Evolutionary conservation across 2,329 filamentous ascomycete species (phyloP), one percentile per base, ranked within the genome.

Genomic region (Diplodia seriata): DNA sequence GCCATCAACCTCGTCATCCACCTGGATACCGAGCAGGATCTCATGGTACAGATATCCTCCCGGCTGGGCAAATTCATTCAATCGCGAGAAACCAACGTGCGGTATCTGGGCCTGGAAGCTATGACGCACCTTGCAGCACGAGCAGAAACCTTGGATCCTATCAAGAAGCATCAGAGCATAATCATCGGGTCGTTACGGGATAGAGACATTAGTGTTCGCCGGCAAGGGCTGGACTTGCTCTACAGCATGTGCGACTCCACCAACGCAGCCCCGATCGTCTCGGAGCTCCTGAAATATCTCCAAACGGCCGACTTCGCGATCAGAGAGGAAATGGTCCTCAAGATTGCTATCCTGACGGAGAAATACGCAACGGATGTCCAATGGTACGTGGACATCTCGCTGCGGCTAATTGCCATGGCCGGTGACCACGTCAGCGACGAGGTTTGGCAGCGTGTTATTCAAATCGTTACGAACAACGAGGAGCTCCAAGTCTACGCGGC

Each of bases 161-260:
- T 99, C 79, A 98, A 99, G 81, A 94, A 97, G 78, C 95, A 99
- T 77, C 95, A 99, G 76, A 92, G 92, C 70, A 94, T 98, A 69
- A 99, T 99, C 73, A 88, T 99, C 54, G 93, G 93, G 38, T 97
- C 95, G 0, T 84, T 99, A 53, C 92, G 95, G 76, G 95, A 99
- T 77, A 87, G 95, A 69, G 95, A 99, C 79, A 99, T 99, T 74
- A 98, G 94, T 76, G 95, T 99, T 55, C 90, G 96, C 69, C 89
- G 95, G 73, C 98, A 99, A 81, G 95, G 94, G 69, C 86, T 99
- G 57, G 96, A 99, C 80, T 83, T 99, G 67, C 86, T 99, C 40
- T 99, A 99, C 86, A 99, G 95, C 87, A 99, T 99, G 95, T 99
- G 96, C 79, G 95, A 99, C 80, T 88, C 91, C 40, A 90, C 90